These are phyloP conservation scores for Trichoderma asperelloides DNA, from an alignment of 495 filamentous ascomycete species.

Conservation along the genomic window DNA sequence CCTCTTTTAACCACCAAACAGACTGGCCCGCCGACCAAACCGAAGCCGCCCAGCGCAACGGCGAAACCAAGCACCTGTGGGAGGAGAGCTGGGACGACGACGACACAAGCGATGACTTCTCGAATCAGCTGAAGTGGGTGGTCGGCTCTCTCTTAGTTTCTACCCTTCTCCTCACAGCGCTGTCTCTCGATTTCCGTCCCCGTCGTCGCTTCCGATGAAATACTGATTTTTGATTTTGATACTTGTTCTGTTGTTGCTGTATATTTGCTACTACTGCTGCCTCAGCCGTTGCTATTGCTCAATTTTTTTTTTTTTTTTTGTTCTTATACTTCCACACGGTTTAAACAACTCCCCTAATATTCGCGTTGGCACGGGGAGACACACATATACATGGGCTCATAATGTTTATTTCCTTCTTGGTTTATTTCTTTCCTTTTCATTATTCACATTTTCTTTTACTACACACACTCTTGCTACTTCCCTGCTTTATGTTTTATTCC, in stretches of 20 bases:
- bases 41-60: conserved; percentile 50
- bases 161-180: conserved; percentile 9
- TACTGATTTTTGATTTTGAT: background rate
- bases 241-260: background rate
- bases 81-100: conserved; percentile 99
- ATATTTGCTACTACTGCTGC: background rate
- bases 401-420: background rate
- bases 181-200: background rate
- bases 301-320: background rate
- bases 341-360: background rate
- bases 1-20: conserved; percentile 22
- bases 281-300: background rate
- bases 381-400: background rate
- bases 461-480: background rate
- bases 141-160: conserved; percentile 7
- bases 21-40: conserved; percentile 85
- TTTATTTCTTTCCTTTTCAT: background rate
- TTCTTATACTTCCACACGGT: background rate
- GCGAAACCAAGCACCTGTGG: conserved; percentile 74
- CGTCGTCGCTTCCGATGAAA: background rate
- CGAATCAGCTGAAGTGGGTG: conserved; percentile 82
- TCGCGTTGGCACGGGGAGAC: background rate
- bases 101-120: conserved; percentile 94
- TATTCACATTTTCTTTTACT: background rate
- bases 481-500: background rate